phyloP scores from a whole-genome alignment of 2,329 filamentous ascomycete species.

The Apiospora hydei region DNA sequence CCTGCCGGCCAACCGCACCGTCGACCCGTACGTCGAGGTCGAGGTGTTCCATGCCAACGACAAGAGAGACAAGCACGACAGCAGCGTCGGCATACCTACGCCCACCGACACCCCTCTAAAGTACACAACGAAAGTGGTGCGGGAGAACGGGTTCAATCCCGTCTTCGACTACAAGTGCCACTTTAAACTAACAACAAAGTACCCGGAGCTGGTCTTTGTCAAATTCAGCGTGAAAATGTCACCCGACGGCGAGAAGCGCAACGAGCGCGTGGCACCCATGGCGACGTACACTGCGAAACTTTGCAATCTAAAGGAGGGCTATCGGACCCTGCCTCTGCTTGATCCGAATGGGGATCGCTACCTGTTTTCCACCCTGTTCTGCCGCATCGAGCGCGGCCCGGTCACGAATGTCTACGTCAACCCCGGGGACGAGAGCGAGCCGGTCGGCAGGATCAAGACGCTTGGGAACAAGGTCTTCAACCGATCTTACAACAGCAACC shows the following conservation, averaged over 20 bases:
- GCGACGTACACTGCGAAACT: slow-evolving; percentile 95
- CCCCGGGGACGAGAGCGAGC: slow-evolving; percentile 48
- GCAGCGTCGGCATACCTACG: slow-evolving; percentile 61
- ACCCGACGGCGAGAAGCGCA: slow-evolving; percentile 74
- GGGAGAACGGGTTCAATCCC: slow-evolving; percentile 93
- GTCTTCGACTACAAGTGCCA: slow-evolving; percentile 81
- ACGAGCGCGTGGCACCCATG: slow-evolving; percentile 69
- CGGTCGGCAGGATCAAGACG: slow-evolving; percentile 62
- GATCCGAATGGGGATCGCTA: slow-evolving; percentile 92
- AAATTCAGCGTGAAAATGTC: slow-evolving; percentile 93
- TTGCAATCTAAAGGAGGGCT: slow-evolving; percentile 86
- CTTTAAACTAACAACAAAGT: slow-evolving; percentile 89
- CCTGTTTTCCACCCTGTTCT: slow-evolving; percentile 93
- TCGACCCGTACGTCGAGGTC: slow-evolving; percentile 94
- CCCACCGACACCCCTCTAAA: slow-evolving; percentile 69
- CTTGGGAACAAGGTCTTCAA: slow-evolving; percentile 66
- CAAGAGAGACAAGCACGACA: slow-evolving; percentile 85
- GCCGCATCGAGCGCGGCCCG: slow-evolving; percentile 75
- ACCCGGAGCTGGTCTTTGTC: slow-evolving; percentile 91
- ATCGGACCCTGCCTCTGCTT: slow-evolving; percentile 88
- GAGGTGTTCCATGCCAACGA: slow-evolving; percentile 96
- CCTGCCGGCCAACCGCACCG: slow-evolving; percentile 73
- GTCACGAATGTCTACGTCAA: slow-evolving; percentile 64
- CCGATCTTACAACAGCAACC: slow-evolving; percentile 48
- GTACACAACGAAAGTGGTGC: slow-evolving; percentile 80